These are phyloP conservation scores for Penicillium longicatenatum DNA, from an alignment of 495 filamentous ascomycete species.

Conservation along the genomic window DNA sequence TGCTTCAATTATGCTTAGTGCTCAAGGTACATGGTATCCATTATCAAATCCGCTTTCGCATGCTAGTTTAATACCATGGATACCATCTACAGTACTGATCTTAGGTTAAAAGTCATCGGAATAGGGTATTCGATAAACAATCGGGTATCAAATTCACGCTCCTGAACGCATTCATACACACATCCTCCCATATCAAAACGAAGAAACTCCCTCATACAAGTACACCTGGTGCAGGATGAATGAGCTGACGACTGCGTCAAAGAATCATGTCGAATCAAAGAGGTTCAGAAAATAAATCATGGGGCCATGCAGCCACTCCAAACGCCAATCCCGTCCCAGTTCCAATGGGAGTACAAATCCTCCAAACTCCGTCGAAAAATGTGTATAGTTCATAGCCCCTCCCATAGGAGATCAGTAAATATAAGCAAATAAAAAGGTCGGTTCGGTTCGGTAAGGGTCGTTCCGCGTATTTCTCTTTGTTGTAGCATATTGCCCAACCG, in stretches of 20 bases:
- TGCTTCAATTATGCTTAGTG: neutral
- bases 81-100: no score
- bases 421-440: conserved; percentile 4
- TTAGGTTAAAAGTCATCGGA: neutral
- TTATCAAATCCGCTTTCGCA: no score
- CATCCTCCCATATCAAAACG: neutral
- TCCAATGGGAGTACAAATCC: neutral
- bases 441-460: conserved; percentile 3
- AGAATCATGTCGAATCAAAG: neutral
- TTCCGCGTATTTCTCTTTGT: conserved; percentile 1
- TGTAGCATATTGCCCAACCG: neutral
- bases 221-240: neutral
- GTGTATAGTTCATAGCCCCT: conserved; percentile 6
- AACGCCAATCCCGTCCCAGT: neutral
- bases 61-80: no score
- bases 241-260: neutral
- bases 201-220: conserved; percentile 9
- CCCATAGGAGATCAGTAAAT: neutral
- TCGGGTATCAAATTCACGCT: conserved; percentile 13
- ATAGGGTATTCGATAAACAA: conserved; percentile 3
- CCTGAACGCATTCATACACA: conserved; percentile 5
- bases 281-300: neutral
- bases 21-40: neutral
- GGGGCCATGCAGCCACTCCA: neutral
- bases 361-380: neutral